These are phyloP conservation scores for Zygoascus bituminiphila DNA, from an alignment of 805 yeast species.

Conservation along the genomic window DNA sequence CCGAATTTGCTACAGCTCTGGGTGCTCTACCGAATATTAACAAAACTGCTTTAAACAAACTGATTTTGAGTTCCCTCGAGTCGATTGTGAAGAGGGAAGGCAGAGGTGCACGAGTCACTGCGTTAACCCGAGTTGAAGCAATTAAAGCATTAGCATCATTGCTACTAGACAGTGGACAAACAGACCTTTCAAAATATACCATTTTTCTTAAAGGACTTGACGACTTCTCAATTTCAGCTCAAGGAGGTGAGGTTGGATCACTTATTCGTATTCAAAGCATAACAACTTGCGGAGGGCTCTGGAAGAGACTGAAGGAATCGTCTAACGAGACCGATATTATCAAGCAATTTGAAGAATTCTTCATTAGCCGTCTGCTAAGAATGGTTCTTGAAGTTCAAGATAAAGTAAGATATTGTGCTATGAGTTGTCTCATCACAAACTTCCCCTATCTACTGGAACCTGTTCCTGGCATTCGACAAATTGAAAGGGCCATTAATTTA, in stretches of 20 bases:
- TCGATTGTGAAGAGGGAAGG: neutral
- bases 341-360: neutral
- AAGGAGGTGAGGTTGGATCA: constrained; percentile 88
- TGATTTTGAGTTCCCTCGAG: neutral
- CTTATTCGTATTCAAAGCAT: constrained; percentile 52
- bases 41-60: neutral
- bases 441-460: neutral
- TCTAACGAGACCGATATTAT: constrained; percentile 2
- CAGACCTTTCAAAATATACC: neutral
- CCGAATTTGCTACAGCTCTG: constrained; percentile 2
- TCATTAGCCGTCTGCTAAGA: constrained; percentile 35
- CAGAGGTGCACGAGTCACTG: neutral
- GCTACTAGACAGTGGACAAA: neutral
- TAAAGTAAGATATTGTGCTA: constrained; percentile 39
- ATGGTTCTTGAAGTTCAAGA: constrained; percentile 59
- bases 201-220: constrained; percentile 40
- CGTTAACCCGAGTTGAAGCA: constrained; percentile 2
- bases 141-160: neutral
- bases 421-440: constrained; percentile 30
- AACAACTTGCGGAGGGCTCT: constrained; percentile 26
- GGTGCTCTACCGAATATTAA: neutral
- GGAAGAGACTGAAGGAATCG: neutral
- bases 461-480: neutral
- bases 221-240: constrained; percentile 65
- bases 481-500: neutral